These are phyloP conservation scores for Tricholoma matsutake DNA, from an alignment of 768 basidiomycete genomes.

Conservation along the genomic window DNA sequence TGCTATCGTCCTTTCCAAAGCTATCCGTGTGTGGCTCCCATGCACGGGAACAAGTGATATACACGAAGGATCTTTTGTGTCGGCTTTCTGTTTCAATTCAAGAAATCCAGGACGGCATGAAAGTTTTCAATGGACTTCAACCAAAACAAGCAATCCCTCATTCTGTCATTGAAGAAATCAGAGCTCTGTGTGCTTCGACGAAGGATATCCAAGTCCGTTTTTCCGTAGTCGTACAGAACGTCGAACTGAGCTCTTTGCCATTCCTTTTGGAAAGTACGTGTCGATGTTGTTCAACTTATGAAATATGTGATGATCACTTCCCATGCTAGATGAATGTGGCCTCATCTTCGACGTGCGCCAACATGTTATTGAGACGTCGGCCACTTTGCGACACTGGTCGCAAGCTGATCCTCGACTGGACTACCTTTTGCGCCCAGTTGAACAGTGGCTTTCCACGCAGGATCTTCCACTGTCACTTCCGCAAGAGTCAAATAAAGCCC, in stretches of 20 bases:
- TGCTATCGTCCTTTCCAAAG: conserved; percentile 15
- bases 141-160: conserved; percentile 19
- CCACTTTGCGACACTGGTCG: conserved; percentile 25
- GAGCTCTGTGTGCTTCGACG: conserved; percentile 21
- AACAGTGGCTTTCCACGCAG: conserved; percentile 30
- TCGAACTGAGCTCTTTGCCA: conserved; percentile 25
- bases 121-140: conserved; percentile 31
- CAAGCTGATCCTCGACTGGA: conserved; percentile 22
- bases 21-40: conserved; percentile 9
- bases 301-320: not conserved
- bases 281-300: conserved; percentile 1
- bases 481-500: conserved; percentile 7
- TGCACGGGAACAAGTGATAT: conserved; percentile 13
- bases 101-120: conserved; percentile 35
- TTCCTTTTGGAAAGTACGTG: conserved; percentile 36
- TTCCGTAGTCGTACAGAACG: conserved; percentile 11
- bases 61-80: conserved; percentile 26
- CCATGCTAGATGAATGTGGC: conserved; percentile 34
- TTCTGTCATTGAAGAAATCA: conserved; percentile 26
- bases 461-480: conserved; percentile 12
- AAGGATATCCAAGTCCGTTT: conserved; percentile 24
- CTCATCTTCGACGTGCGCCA: conserved; percentile 24
- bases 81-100: conserved; percentile 33
- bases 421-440: conserved; percentile 32
- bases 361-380: conserved; percentile 18